phyloP scores from a whole-genome alignment of 495 filamentous ascomycete species.

The Cercophora newfieldiana region DNA sequence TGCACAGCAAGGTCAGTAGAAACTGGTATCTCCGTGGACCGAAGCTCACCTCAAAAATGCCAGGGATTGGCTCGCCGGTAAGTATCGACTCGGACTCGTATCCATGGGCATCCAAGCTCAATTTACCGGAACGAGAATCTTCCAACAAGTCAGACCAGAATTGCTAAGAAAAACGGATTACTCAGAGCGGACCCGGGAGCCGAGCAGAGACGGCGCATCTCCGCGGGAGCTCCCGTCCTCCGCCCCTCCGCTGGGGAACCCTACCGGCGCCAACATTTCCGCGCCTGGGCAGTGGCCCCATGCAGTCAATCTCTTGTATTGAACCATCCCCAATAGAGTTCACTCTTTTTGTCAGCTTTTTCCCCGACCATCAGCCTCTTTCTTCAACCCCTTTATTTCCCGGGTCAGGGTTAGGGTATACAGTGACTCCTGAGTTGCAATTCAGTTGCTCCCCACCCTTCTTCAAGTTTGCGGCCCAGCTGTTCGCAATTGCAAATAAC shows the following conservation, averaged over 20 bases:
- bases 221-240: conserved; percentile 5
- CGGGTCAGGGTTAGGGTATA: background rate
- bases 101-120: background rate
- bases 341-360: background rate
- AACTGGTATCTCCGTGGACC: conserved; percentile 6
- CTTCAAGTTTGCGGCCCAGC: background rate
- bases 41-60: background rate
- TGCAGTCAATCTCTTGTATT: background rate
- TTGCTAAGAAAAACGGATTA: conserved; percentile 8
- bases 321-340: background rate
- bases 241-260: conserved; percentile 1
- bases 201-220: conserved; percentile 1
- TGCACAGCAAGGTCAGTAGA: background rate
- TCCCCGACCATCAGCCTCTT: background rate
- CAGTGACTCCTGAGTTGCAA: background rate
- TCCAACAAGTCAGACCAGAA: conserved; percentile 6
- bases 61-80: background rate
- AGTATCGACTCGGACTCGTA: background rate
- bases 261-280: background rate
- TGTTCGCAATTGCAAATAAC: background rate
- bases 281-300: background rate
- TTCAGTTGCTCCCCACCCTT: background rate
- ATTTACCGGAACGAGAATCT: background rate
- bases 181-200: background rate
- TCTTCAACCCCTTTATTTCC: background rate